These are phyloP conservation scores for Gaeumannomyces sp. DNA, from an alignment of 2,329 filamentous ascomycete species.

Conservation along the genomic window DNA sequence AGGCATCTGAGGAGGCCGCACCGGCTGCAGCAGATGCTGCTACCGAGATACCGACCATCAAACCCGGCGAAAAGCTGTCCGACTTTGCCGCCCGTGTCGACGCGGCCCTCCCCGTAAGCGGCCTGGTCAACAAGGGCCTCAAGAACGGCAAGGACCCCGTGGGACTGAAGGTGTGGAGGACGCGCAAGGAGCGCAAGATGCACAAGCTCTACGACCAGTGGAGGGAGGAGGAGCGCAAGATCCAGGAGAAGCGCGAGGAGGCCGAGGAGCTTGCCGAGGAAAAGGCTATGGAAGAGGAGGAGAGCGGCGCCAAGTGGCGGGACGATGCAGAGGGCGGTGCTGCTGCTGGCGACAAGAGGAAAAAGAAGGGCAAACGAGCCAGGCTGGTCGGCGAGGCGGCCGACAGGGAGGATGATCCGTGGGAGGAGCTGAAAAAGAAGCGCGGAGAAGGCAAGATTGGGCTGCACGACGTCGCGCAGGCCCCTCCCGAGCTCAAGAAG, in stretches of 20 bases:
- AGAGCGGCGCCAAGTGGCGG: conserved; percentile 43
- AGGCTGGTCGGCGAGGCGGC: conserved; percentile 34
- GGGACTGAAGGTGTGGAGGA: conserved; percentile 62
- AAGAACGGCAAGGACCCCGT: conserved; percentile 57
- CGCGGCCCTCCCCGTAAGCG: conserved; percentile 70
- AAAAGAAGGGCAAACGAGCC: conserved; percentile 36
- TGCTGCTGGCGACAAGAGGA: conserved; percentile 36
- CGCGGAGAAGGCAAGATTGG: conserved; percentile 48
- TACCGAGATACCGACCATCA: conserved; percentile 57
- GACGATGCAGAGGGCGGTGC: conserved; percentile 21
- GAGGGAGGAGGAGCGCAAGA: conserved; percentile 58
- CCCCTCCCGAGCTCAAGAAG: conserved; percentile 67
- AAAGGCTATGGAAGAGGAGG: conserved; percentile 53
- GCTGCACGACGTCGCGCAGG: conserved; percentile 59
- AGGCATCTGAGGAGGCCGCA: conserved; percentile 16
- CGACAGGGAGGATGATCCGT: conserved; percentile 60
- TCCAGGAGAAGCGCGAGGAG: conserved; percentile 59
- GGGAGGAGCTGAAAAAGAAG: conserved; percentile 66
- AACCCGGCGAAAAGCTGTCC: conserved; percentile 74
- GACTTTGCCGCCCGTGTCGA: conserved; percentile 82
- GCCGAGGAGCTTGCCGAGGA: conserved; percentile 59
- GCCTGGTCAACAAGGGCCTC: conserved; percentile 57
- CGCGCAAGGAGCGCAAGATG: conserved; percentile 80
- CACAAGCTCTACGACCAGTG: conserved; percentile 75
- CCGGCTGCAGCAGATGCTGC: conserved; percentile 4